A percentile compares a stretch with the other conserved stretches of the same genome.
Evolutionary conservation across 1,284 basidiomycete genomes (phyloP).

Genomic region (Trichosporon sp.): DNA sequence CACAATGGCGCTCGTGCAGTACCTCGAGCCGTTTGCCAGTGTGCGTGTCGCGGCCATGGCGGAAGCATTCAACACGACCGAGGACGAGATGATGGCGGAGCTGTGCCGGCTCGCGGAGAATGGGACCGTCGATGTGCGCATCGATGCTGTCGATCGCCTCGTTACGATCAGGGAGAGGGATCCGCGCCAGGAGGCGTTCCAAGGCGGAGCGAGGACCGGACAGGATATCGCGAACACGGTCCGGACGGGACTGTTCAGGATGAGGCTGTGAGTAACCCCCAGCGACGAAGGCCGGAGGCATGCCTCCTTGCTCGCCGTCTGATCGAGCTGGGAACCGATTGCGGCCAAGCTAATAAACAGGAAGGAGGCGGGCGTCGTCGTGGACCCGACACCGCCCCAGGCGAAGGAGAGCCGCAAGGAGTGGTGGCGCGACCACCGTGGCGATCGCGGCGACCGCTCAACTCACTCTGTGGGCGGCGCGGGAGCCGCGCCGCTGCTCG

Average conservation of each 20-base stretch:
- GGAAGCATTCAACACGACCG: constrained; percentile 38
- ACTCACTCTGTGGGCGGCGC: not conserved
- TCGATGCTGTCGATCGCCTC: constrained; percentile 51
- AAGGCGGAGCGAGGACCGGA: constrained; percentile 35
- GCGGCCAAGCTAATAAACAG: constrained; percentile 27
- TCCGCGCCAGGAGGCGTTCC: constrained; percentile 39
- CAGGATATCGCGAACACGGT: constrained; percentile 33
- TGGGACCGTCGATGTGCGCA: constrained; percentile 40
- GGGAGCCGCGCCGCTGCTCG: not conserved
- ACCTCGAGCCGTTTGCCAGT: constrained; percentile 46
- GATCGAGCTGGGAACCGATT: no score
- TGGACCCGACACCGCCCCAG: constrained; percentile 35
- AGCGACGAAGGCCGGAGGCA: no score
- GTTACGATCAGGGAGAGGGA: constrained; percentile 37
- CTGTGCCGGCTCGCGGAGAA: constrained; percentile 41
- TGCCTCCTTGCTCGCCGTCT: no score
- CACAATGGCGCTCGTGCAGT: constrained; percentile 47
- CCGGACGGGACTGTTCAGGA: constrained; percentile 39
- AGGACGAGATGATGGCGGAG: constrained; percentile 35
- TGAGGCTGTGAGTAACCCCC: constrained; percentile 43
- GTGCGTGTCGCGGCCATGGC: constrained; percentile 47
- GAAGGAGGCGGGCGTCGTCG: constrained; percentile 43
- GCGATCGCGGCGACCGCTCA: not conserved
- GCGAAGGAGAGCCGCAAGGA: constrained; percentile 6
- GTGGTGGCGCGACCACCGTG: constrained; percentile 12